Percentiles rank a stretch among this genome's conserved stretches.
These are phyloP conservation scores for Chlamydomonas eustigma DNA, from an alignment of 139 green algal species.

Conservation along the genomic window DNA sequence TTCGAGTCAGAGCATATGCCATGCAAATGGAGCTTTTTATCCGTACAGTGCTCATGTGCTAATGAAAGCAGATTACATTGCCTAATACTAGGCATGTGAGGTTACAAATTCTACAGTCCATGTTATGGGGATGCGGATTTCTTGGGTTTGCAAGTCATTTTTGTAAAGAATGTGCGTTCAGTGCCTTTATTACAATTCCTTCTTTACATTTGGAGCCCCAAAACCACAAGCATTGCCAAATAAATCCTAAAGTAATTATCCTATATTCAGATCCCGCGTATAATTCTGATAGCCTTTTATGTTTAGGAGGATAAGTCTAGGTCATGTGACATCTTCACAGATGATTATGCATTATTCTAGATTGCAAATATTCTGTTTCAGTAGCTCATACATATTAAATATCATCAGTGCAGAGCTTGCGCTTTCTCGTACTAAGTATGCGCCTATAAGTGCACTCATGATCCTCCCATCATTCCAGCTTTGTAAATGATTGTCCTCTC, in stretches of 20 bases:
- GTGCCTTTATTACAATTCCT: too few relatives aligned
- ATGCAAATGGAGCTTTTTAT: background rate
- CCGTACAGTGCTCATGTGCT: background rate
- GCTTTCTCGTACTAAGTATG: too few relatives aligned
- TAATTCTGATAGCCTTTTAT: background rate
- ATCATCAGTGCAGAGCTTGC: too few relatives aligned
- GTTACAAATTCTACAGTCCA: background rate
- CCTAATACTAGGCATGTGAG: conserved; percentile 1
- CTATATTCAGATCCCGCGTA: too few relatives aligned
- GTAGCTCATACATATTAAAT: background rate
- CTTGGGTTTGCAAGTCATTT: background rate
- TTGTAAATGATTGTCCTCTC: background rate
- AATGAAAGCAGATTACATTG: background rate
- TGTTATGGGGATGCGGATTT: background rate
- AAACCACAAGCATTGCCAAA: too few relatives aligned
- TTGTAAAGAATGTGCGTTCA: too few relatives aligned
- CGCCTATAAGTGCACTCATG: background rate
- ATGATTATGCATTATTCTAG: background rate
- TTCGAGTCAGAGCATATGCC: too few relatives aligned
- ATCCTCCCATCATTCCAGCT: background rate
- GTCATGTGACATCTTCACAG: background rate
- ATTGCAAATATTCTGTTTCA: background rate
- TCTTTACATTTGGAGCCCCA: too few relatives aligned
- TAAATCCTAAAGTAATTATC: too few relatives aligned
- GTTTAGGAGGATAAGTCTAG: background rate